Base-by-base conservation (phyloP, 75 land plant species). In the Sequoia sempervirens region DNA sequence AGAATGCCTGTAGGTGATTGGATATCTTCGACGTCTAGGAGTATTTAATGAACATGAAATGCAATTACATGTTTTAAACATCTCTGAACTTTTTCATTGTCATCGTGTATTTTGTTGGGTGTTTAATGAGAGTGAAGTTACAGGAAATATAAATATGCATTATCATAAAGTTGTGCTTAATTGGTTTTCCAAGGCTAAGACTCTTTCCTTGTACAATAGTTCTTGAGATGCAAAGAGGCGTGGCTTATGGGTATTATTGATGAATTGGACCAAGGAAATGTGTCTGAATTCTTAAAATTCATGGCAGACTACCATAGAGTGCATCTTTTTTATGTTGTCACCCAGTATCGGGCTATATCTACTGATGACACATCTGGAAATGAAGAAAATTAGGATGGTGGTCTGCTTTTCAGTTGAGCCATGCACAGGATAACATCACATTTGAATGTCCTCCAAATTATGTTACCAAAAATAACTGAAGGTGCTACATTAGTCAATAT, bases 391-490 rank as follows among this genome's bases (percentile, higher is more conserved):
- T 93, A 88, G 88, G 99, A 97, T 89, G 96, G 98, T 54, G 99
- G 96, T 9, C 98, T 97, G 82, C 95, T 97, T 73, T 97, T 93
- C 85, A 96, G 98, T 84, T 97, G 99, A 98, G 93, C 99, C 66
- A 96, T 96, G 96, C 98, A 96, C 85, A 95, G 95, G 78, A 93
- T 97, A 75, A 91, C 94, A 20, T 92, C 88, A 82, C 95, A 92
- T 69, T 87, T 96, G 64, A 88, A 85, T 74, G 89, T 90, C 40
- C 93, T 97, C 28, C 91, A 91, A 45, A 81, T 79, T 18, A 88
- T 94, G 88, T 94, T 97, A 37, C n/a, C 98, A 14, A 95, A 92
- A 86, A 92, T 96, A 79, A 91, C 92, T 79, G 99, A 97, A 84
- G 99, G 99, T 72, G 93, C 83, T 66, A 90, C 92, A 40, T 79